Evolutionary conservation across 352 stramenopile species (phyloP).

Genomic region (Phytophthora pseudosyringae): DNA sequence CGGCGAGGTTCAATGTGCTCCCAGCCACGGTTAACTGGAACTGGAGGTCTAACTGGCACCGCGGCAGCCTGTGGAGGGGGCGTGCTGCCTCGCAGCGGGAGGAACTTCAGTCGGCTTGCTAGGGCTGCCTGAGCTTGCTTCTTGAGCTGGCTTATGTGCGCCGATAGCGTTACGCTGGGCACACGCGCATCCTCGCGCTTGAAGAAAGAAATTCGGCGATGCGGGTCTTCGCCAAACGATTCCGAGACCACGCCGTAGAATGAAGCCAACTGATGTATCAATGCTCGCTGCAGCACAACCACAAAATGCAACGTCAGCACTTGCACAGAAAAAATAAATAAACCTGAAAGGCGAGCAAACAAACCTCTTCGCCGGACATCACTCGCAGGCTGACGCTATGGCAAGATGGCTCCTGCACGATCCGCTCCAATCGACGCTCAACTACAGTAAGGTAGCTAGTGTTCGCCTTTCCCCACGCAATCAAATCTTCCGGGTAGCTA

Average conservation of each 20-base stretch:
- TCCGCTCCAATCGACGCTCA: constrained; percentile 75
- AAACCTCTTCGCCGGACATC: constrained; percentile 72
- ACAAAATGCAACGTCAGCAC: constrained; percentile 16
- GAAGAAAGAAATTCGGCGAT: constrained; percentile 79
- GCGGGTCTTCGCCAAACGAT: constrained; percentile 77
- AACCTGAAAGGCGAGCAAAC: constrained; percentile 1
- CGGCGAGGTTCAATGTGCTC: constrained; percentile 67
- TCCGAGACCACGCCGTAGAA: constrained; percentile 75
- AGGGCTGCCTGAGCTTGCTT: constrained; percentile 33
- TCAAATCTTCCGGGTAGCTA: constrained; percentile 61
- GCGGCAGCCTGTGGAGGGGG: constrained; percentile 28
- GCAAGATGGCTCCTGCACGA: constrained; percentile 69
- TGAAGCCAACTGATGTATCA: constrained; percentile 78
- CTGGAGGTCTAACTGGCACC: constrained; percentile 26
- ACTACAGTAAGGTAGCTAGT: constrained; percentile 72
- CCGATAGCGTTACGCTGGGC: constrained; percentile 64
- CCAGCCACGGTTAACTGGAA: constrained; percentile 66
- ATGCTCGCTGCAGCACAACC: constrained; percentile 41
- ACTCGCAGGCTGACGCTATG: constrained; percentile 76
- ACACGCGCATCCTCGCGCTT: constrained; percentile 66
- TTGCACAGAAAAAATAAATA: background rate
- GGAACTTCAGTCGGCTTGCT: constrained; percentile 59
- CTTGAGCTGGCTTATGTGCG: constrained; percentile 46
- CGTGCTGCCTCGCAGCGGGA: constrained; percentile 50
- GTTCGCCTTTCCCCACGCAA: constrained; percentile 80